A percentile compares a stretch with the other conserved stretches of the same genome.
Evolutionary conservation across 306 rosid species (phyloP).

Genomic region (Cyamopsis tetragonoloba): DNA sequence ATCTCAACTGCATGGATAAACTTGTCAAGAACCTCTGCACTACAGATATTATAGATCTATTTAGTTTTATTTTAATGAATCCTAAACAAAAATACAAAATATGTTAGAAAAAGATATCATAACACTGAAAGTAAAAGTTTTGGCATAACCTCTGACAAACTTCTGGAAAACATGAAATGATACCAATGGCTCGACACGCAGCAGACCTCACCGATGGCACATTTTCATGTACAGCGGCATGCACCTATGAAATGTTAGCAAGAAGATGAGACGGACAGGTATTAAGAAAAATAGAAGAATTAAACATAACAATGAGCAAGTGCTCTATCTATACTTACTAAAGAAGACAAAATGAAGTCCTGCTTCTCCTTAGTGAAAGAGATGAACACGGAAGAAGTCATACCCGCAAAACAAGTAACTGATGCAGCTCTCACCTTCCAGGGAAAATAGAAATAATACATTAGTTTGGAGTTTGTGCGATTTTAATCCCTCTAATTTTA

Average conservation of each 20-base stretch:
- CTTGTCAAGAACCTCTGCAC: conserved; percentile 81
- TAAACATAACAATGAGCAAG: conserved; percentile 7
- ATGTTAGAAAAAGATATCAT: conserved; percentile 6
- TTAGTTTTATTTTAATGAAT: conserved; percentile 15
- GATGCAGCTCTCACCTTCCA: conserved; percentile 91
- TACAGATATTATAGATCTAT: conserved; percentile 35
- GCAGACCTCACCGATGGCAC: conserved; percentile 85
- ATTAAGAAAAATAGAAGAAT: conserved; percentile 9
- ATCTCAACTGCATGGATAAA: conserved; percentile 78
- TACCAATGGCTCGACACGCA: conserved; percentile 96
- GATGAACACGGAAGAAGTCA: conserved; percentile 79
- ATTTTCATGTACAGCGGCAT: conserved; percentile 55
- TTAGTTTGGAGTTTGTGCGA: no score
- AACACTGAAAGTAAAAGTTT: conserved; percentile 4
- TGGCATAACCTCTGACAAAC: conserved; percentile 75
- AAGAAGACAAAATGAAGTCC: conserved; percentile 56
- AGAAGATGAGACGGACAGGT: conserved; percentile 11
- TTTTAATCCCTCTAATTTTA: no score
- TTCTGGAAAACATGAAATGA: conserved; percentile 86
- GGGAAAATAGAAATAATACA: conserved; percentile 13
- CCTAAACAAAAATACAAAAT: neutral
- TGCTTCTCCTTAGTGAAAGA: conserved; percentile 59
- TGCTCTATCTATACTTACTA: conserved; percentile 49
- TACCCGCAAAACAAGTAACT: conserved; percentile 91
- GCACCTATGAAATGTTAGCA: conserved; percentile 45